Evolutionary conservation across 768 basidiomycete species (phyloP).

Genomic region (Termitomyces sp.): DNA sequence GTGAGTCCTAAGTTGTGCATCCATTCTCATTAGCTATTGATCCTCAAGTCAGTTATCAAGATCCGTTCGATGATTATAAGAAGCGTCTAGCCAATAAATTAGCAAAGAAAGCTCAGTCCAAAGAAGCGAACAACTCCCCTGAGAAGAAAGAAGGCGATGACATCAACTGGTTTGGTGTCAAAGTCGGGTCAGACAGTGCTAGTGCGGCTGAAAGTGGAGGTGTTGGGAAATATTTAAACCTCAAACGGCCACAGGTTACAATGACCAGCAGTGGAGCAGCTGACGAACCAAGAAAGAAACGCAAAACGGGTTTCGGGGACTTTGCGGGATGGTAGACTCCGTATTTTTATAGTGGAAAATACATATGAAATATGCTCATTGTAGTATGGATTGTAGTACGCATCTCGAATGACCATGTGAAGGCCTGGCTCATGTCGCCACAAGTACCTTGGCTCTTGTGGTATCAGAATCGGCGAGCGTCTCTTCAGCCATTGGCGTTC

Average conservation of each 20-base stretch:
- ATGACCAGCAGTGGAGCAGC: slow-evolving; percentile 11
- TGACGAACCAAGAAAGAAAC: slow-evolving; percentile 72
- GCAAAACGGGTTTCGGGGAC: slow-evolving; percentile 86
- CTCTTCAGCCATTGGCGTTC: slow-evolving; percentile 22
- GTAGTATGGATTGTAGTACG: too few relatives aligned
- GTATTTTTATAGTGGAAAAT: background rate
- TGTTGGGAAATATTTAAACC: slow-evolving; percentile 77
- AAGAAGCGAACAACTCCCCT: slow-evolving; percentile 23
- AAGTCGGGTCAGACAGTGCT: slow-evolving; percentile 54
- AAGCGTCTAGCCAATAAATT: slow-evolving; percentile 76
- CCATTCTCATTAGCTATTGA: background rate
- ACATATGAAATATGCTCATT: background rate
- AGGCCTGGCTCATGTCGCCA: slow-evolving; percentile 25
- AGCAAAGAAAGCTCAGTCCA: slow-evolving; percentile 48
- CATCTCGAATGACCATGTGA: background rate
- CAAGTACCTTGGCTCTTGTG: slow-evolving; percentile 25
- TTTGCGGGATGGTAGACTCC: slow-evolving; percentile 73
- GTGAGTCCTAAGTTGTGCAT: slow-evolving; percentile 39
- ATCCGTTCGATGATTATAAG: slow-evolving; percentile 95
- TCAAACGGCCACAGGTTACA: slow-evolving; percentile 42
- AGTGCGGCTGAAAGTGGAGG: slow-evolving; percentile 36
- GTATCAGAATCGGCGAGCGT: slow-evolving; percentile 2
- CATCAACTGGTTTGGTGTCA: slow-evolving; percentile 87
- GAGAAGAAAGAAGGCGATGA: slow-evolving; percentile 64
- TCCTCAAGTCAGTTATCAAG: slow-evolving; percentile 64